Percentiles rank a stretch among this genome's conserved stretches.
phyloP scores from a whole-genome alignment of 192 early-diverging fungal species.

The Backusella parvicylindrica region DNA sequence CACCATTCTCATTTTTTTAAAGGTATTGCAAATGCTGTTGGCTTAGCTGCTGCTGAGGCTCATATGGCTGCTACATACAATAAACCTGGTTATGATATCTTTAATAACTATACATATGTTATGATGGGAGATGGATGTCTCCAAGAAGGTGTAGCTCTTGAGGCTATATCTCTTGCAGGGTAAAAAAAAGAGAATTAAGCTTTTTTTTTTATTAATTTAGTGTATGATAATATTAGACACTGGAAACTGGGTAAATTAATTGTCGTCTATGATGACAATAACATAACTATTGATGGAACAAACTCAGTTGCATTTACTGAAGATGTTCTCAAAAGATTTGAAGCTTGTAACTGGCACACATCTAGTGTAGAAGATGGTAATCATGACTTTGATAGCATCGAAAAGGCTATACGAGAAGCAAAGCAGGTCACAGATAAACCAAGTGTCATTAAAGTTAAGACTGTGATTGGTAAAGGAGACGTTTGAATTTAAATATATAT shows the following conservation, averaged over 20 bases:
- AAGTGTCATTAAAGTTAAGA: conserved; percentile 83
- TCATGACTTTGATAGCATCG: conserved; percentile 63
- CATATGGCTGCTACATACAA: conserved; percentile 91
- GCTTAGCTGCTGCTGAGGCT: conserved; percentile 85
- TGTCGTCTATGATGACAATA: conserved; percentile 95
- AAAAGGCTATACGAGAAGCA: conserved; percentile 73
- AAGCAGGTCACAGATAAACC: conserved; percentile 86
- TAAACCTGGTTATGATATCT: conserved; percentile 75
- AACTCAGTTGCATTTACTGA: conserved; percentile 86
- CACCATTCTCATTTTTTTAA: background rate
- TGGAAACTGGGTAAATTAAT: conserved; percentile 92
- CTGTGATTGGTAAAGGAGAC: conserved; percentile 92
- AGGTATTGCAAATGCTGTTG: conserved; percentile 87
- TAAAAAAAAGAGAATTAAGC: conserved; percentile 14
- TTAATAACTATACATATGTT: conserved; percentile 80
- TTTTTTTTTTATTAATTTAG: background rate
- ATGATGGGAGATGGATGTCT: conserved; percentile 95
- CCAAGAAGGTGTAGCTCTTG: conserved; percentile 94
- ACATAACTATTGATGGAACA: conserved; percentile 91
- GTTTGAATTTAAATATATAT: too few species aligned
- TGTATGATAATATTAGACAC: conserved; percentile 42
- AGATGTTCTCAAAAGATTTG: conserved; percentile 84
- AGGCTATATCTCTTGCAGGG: conserved; percentile 91
- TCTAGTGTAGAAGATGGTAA: conserved; percentile 75
- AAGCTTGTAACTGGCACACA: conserved; percentile 95